A percentile compares a stretch with the other conserved stretches of the same genome.
These are phyloP conservation scores for Asterella californica DNA, from an alignment of 225 moss, liverwort and hornwort species.

Conservation along the genomic window DNA sequence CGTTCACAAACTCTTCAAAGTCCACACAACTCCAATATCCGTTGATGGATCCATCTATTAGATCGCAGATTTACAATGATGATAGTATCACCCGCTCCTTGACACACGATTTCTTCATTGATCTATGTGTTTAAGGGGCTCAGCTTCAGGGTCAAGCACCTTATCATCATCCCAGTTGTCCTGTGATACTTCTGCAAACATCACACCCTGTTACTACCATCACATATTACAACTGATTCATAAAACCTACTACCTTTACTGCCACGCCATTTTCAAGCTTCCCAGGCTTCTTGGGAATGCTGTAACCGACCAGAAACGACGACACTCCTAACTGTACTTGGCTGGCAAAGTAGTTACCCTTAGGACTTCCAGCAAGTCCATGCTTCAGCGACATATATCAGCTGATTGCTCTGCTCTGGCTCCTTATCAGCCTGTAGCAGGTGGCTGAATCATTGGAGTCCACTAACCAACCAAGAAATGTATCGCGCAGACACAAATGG, in stretches of 20 bases:
- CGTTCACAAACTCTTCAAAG: neutral
- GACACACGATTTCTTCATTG: neutral
- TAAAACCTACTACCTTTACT: neutral
- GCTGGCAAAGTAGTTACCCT: neutral
- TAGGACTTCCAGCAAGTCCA: neutral
- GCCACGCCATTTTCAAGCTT: neutral
- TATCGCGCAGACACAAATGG: neutral
- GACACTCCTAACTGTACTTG: neutral
- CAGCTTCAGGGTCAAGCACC: conserved; percentile 35
- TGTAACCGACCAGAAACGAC: neutral
- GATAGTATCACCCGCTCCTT: conserved; percentile 4
- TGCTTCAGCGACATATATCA: neutral
- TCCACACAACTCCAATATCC: neutral
- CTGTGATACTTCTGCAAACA: conserved; percentile 35
- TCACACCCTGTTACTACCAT: conserved; percentile 14
- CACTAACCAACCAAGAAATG: neutral
- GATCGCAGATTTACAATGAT: neutral
- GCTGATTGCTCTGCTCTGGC: neutral
- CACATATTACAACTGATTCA: neutral
- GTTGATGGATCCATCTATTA: neutral
- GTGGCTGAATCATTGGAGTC: conserved; percentile 10
- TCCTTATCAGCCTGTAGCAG: conserved; percentile 8
- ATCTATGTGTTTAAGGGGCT: conserved; percentile 31
- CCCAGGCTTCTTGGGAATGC: neutral
- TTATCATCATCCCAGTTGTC: conserved; percentile 35